A percentile compares a stretch with the other conserved stretches of the same genome.
phyloP scores from a whole-genome alignment of 768 basidiomycete genomes.

The Erythrobasidium yunnanense region DNA sequence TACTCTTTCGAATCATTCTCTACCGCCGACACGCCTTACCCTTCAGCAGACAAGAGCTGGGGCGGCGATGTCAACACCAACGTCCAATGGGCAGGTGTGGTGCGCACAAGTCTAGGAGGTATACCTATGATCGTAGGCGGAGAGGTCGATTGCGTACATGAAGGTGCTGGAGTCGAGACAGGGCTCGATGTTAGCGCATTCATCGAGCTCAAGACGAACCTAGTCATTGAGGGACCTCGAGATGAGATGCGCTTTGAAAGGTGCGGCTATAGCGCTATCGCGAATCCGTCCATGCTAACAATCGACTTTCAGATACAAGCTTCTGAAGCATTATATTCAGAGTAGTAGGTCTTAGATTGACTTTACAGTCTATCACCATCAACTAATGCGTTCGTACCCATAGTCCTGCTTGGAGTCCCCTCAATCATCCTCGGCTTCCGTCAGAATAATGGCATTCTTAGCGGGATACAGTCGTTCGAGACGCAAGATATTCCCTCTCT shows the following conservation, averaged over 20 bases:
- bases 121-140: constrained; percentile 68
- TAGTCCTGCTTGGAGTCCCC: constrained; percentile 73
- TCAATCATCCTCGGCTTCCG: constrained; percentile 81
- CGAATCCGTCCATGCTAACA: background rate
- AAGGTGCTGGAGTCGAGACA: background rate
- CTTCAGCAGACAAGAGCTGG: constrained; percentile 12
- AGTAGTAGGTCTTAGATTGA: constrained; percentile 46
- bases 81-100: constrained; percentile 79
- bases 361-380: background rate
- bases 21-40: constrained; percentile 45
- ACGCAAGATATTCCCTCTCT: constrained; percentile 68
- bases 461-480: constrained; percentile 59
- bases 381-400: background rate
- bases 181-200: constrained; percentile 28
- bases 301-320: constrained; percentile 49
- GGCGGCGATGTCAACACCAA: constrained; percentile 63
- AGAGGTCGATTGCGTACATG: constrained; percentile 74
- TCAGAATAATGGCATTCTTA: constrained; percentile 59
- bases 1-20: constrained; percentile 85
- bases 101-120: constrained; percentile 69
- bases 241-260: constrained; percentile 70
- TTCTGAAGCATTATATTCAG: constrained; percentile 86
- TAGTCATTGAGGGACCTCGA: constrained; percentile 51
- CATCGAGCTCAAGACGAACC: constrained; percentile 75
- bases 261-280: constrained; percentile 44